phyloP scores from a whole-genome alignment of 2,329 filamentous ascomycete species.

The Diplodia seriata region DNA sequence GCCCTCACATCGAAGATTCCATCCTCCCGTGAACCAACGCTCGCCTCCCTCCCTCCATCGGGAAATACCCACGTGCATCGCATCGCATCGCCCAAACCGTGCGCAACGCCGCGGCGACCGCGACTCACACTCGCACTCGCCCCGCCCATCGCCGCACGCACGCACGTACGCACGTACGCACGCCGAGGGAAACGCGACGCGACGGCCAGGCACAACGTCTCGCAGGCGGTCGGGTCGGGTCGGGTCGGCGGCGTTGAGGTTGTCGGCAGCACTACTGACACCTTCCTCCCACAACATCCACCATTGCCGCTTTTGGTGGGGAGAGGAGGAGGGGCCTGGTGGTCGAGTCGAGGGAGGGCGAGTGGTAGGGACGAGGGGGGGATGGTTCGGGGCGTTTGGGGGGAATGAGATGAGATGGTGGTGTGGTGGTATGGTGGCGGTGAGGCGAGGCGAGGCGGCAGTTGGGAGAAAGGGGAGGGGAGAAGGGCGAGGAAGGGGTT shows the following conservation, averaged over 20 bases:
- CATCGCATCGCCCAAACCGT: not conserved
- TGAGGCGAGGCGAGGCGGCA: too few species aligned
- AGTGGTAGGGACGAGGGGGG: not conserved
- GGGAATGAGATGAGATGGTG: too few species aligned
- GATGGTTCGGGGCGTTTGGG: slow-evolving; percentile 52
- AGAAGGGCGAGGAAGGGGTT: slow-evolving; percentile 59
- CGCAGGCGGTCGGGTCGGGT: slow-evolving; percentile 60
- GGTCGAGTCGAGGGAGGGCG: not conserved
- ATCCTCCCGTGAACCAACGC: slow-evolving; percentile 41
- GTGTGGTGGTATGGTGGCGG: too few species aligned
- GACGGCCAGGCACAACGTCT: slow-evolving; percentile 60
- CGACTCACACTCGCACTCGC: too few species aligned
- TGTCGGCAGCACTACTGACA: too few species aligned
- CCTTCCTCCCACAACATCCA: too few species aligned
- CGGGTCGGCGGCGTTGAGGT: slow-evolving; percentile 61
- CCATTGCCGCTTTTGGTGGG: not conserved
- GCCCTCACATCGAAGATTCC: slow-evolving; percentile 41
- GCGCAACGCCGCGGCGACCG: not conserved
- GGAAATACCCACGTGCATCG: too few species aligned
- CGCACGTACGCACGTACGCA: not conserved
- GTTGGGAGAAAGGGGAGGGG: too few species aligned
- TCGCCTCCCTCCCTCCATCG: too few species aligned
- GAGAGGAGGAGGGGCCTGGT: too few species aligned
- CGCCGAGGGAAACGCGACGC: slow-evolving; percentile 51
- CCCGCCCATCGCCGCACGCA: not conserved